Evolutionary conservation across 148 eudicot species (phyloP).

Genomic region (Rhododendron vialii): DNA sequence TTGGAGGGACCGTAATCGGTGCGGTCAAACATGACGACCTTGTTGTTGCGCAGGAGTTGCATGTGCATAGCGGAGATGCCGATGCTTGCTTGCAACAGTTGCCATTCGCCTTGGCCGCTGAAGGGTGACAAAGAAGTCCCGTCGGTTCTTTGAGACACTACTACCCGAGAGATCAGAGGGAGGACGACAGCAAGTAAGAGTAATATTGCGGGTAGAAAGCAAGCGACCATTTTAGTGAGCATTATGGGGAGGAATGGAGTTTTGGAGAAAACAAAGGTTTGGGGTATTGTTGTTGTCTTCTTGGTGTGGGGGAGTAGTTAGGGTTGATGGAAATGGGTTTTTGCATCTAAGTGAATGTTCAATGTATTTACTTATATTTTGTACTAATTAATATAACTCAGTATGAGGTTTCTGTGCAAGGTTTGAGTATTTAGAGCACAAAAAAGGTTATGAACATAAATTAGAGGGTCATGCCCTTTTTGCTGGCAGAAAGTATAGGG

Average conservation of each 20-base stretch:
- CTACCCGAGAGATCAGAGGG: background rate
- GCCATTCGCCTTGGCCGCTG: conserved; percentile 52
- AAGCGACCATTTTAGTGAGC: conserved; percentile 20
- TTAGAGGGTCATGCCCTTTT: background rate
- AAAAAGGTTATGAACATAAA: background rate
- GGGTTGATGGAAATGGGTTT: background rate
- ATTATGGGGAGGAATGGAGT: background rate
- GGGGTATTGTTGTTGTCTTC: conserved; percentile 1
- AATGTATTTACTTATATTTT: background rate
- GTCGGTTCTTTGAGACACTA: conserved; percentile 12
- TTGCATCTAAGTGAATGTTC: background rate
- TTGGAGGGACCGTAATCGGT: conserved; percentile 78
- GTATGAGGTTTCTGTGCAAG: background rate
- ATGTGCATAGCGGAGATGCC: conserved; percentile 91
- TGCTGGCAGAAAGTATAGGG: background rate
- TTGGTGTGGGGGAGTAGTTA: conserved; percentile 11
- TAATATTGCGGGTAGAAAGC: conserved; percentile 10
- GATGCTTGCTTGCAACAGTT: conserved; percentile 45
- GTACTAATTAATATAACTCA: background rate
- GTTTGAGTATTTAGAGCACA: background rate
- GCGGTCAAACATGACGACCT: conserved; percentile 67
- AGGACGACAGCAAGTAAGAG: background rate
- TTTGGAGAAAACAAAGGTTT: background rate
- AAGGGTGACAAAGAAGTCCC: background rate
- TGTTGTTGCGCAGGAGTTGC: conserved; percentile 64